A percentile compares a stretch with the other conserved stretches of the same genome.
These are phyloP conservation scores for Ascochyta rabiei DNA, from an alignment of 2,329 filamentous ascomycete genomes.

Conservation along the genomic window DNA sequence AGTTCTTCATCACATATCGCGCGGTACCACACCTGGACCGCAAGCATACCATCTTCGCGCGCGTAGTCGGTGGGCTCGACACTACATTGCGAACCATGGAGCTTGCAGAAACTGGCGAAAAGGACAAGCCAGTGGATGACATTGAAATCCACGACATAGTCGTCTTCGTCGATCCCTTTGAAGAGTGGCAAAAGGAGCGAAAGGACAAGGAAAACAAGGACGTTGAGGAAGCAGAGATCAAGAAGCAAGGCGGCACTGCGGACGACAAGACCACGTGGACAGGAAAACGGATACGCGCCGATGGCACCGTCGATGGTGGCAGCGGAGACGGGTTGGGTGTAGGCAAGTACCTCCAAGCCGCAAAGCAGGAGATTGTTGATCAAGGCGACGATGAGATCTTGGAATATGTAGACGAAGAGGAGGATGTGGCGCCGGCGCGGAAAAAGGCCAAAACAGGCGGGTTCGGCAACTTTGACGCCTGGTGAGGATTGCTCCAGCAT, in stretches of 20 bases:
- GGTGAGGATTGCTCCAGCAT: slow-evolving; percentile 59
- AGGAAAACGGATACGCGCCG: slow-evolving; percentile 80
- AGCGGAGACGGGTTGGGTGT: slow-evolving; percentile 62
- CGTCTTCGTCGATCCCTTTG: slow-evolving; percentile 92
- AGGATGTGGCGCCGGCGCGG: slow-evolving; percentile 66
- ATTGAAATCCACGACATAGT: slow-evolving; percentile 82
- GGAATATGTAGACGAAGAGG: slow-evolving; percentile 68
- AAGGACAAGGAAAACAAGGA: slow-evolving; percentile 62
- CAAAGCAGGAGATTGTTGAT: slow-evolving; percentile 46
- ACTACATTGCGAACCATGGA: slow-evolving; percentile 78
- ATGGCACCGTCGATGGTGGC: slow-evolving; percentile 63
- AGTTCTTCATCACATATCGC: slow-evolving; percentile 94
- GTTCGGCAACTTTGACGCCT: slow-evolving; percentile 94
- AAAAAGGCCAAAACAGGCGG: slow-evolving; percentile 81
- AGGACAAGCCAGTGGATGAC: slow-evolving; percentile 77
- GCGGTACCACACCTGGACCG: slow-evolving; percentile 83
- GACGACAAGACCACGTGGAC: slow-evolving; percentile 96
- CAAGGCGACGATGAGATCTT: slow-evolving; percentile 63
- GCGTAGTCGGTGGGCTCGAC: slow-evolving; percentile 77
- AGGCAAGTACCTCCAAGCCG: slow-evolving; percentile 83
- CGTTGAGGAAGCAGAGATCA: slow-evolving; percentile 67
- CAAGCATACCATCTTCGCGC: slow-evolving; percentile 97
- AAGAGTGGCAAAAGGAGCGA: slow-evolving; percentile 80
- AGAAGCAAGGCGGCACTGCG: slow-evolving; percentile 72
- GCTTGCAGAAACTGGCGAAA: slow-evolving; percentile 71